Percentiles rank a stretch among this genome's conserved stretches.
Conservation (phyloP, 2,329 filamentous ascomycete genomes). For the Arthrobotrys conoides region DNA sequence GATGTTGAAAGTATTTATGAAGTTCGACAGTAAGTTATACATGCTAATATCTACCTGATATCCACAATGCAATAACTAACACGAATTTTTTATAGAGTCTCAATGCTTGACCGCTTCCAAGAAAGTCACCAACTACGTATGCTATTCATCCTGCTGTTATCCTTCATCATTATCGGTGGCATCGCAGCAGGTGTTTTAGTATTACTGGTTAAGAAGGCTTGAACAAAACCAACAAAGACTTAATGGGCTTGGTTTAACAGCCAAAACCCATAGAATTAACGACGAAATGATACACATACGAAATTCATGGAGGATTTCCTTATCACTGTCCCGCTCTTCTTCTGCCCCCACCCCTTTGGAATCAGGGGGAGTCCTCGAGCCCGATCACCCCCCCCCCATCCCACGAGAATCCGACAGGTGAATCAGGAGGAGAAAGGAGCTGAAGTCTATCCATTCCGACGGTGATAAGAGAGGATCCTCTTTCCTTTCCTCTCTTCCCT, state of each 20-base stretch:
- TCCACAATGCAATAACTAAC: background rate
- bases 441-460: background rate
- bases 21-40: conserved; percentile 38
- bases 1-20: conserved; percentile 56
- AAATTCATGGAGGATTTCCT: conserved; percentile 10
- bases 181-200: conserved; percentile 50
- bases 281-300: conserved; percentile 20
- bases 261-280: background rate
- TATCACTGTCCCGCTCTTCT: background rate
- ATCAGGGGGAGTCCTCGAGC: background rate
- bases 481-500: background rate
- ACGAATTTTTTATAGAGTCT: conserved; percentile 9
- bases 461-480: background rate
- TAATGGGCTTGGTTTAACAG: background rate
- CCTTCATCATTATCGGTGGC: conserved; percentile 50
- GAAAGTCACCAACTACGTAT: conserved; percentile 40
- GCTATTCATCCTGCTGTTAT: conserved; percentile 46
- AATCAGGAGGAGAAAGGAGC: conserved; percentile 2
- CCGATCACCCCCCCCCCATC: background rate
- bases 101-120: conserved; percentile 41
- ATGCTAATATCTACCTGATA: background rate
- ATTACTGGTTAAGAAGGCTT: conserved; percentile 50
- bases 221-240: background rate
- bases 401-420: conserved; percentile 14
- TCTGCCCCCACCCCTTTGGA: background rate